phyloP scores from a whole-genome alignment of 805 yeast genomes.

The Candida boleticola region DNA sequence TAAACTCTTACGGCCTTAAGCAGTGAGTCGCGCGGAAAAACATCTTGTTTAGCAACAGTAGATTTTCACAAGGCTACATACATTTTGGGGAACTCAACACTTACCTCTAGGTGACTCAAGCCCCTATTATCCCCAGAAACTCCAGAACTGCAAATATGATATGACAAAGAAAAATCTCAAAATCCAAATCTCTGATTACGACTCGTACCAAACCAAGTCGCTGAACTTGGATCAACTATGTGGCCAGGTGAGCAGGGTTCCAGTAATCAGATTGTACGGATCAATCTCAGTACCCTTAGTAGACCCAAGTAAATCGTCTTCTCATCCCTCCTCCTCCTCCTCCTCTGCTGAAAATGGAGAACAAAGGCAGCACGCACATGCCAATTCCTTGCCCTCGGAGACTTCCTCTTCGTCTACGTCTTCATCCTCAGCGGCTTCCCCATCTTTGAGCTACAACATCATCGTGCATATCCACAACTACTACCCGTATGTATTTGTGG shows the following conservation, averaged over 20 bases:
- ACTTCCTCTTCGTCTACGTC: background rate
- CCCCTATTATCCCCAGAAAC: too few species aligned
- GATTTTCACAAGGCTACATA: too few species aligned
- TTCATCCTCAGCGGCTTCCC: background rate
- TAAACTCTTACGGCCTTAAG: too few species aligned
- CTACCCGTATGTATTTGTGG: conserved; percentile 77
- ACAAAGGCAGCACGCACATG: too few species aligned
- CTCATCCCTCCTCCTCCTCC: background rate
- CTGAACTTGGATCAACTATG: conserved; percentile 49
- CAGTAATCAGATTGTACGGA: conserved; percentile 78
- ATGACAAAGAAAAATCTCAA: conserved; percentile 13
- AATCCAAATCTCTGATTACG: conserved; percentile 62
- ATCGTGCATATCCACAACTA: conserved; percentile 78
- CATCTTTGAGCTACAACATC: conserved; percentile 17
- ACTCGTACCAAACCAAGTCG: conserved; percentile 62
- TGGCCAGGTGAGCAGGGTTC: conserved; percentile 50
- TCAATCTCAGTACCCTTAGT: conserved; percentile 58
- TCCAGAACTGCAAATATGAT: conserved; percentile 1
- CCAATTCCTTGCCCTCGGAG: too few species aligned
- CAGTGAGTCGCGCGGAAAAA: too few species aligned
- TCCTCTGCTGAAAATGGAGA: background rate
- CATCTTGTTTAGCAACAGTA: too few species aligned
- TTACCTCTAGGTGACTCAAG: too few species aligned
- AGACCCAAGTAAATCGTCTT: conserved; percentile 14
- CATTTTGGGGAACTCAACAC: too few species aligned